Conservation (phyloP, 129 eudicot genomes). For the Lactuca sativa region DNA sequence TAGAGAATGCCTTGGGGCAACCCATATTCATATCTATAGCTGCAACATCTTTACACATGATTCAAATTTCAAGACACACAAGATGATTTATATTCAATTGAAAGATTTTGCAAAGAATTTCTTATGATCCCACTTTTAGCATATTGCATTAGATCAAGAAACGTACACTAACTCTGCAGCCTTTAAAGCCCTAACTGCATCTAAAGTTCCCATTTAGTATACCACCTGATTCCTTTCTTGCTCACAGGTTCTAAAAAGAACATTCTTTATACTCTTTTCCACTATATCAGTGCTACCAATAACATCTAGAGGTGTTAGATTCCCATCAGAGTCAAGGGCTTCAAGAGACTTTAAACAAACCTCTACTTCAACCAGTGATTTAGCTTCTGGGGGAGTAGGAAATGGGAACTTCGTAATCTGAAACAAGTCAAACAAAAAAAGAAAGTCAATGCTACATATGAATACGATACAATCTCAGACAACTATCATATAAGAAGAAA, state of each 20-base stretch:
- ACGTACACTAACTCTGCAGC: slow-evolving; percentile 87
- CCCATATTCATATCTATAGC: slow-evolving; percentile 87
- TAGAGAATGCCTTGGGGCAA: slow-evolving; percentile 81
- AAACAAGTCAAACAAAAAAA: too few species aligned
- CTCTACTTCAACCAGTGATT: too few species aligned
- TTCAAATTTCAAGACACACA: slow-evolving; percentile 75
- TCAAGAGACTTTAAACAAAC: too few species aligned
- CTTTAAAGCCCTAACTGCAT: slow-evolving; percentile 77
- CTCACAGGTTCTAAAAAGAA: slow-evolving; percentile 81
- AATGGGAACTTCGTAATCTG: too few species aligned
- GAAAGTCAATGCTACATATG: too few species aligned
- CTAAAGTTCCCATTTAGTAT: slow-evolving; percentile 93
- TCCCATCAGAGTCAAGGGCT: too few species aligned
- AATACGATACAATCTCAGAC: too few species aligned
- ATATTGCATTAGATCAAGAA: background rate
- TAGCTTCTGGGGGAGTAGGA: too few species aligned
- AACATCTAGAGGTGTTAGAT: too few species aligned
- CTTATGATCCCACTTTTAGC: slow-evolving; percentile 81
- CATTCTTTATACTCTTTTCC: slow-evolving; percentile 74
- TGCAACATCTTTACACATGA: slow-evolving; percentile 80
- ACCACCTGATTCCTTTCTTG: slow-evolving; percentile 70
- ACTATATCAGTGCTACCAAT: slow-evolving; percentile 69
- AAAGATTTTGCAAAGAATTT: background rate
- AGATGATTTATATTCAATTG: slow-evolving; percentile 58
- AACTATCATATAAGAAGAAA: too few species aligned